phyloP scores from a whole-genome alignment of 2,329 filamentous ascomycete genomes.

The Botrytis hyacinthi region DNA sequence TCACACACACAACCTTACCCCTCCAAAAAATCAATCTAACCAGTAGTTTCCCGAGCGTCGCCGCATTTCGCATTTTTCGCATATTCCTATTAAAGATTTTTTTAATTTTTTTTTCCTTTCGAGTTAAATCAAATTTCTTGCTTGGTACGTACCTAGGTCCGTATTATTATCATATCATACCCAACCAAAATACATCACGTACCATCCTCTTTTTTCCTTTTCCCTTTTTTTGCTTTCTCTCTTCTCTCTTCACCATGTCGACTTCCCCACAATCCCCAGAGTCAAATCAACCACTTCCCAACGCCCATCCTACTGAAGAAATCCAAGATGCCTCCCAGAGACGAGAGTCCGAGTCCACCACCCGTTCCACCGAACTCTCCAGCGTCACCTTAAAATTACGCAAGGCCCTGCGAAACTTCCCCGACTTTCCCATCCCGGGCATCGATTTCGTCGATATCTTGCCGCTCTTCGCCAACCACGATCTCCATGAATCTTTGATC shows the following conservation, averaged over 20 bases:
- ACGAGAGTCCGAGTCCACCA: constrained; percentile 36
- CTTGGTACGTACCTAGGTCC: neutral
- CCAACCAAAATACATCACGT: neutral
- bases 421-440: constrained; percentile 87
- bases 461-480: constrained; percentile 81
- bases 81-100: constrained; percentile 9
- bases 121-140: neutral
- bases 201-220: neutral
- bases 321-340: constrained; percentile 36
- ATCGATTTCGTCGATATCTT: constrained; percentile 98
- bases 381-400: constrained; percentile 66
- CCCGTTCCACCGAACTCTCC: constrained; percentile 40
- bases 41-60: constrained; percentile 19
- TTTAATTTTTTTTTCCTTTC: constrained; percentile 2
- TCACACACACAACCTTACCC: constrained; percentile 3
- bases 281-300: constrained; percentile 22
- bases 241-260: constrained; percentile 36
- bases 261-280: constrained; percentile 28
- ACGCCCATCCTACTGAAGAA: constrained; percentile 13
- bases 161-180: neutral
- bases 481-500: constrained; percentile 73
- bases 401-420: constrained; percentile 75
- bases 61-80: constrained; percentile 21
- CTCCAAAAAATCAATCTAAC: constrained; percentile 11
- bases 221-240: constrained; percentile 25